phyloP scores from a whole-genome alignment of 2,329 filamentous ascomycete genomes.

The Penicillium sp. region DNA sequence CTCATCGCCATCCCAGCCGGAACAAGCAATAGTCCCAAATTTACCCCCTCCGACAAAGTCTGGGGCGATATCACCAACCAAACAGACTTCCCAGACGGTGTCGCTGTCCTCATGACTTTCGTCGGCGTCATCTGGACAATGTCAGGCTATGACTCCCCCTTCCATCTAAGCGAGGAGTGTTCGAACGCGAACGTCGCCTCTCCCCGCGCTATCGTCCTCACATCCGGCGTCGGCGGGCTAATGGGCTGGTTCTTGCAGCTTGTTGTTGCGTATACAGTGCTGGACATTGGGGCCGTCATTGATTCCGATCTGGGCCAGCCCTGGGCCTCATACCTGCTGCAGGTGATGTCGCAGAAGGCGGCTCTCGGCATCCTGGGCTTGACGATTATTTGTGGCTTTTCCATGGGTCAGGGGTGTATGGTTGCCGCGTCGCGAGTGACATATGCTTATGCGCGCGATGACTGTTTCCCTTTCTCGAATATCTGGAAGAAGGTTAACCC shows the following conservation, averaged over 20 bases:
- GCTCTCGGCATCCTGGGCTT: slow-evolving; percentile 67
- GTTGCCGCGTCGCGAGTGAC: slow-evolving; percentile 69
- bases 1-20: slow-evolving; percentile 71
- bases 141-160: slow-evolving; percentile 69
- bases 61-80: slow-evolving; percentile 69
- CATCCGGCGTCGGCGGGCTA: slow-evolving; percentile 66
- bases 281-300: slow-evolving; percentile 64
- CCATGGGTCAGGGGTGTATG: slow-evolving; percentile 76
- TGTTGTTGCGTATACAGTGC: slow-evolving; percentile 72
- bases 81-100: slow-evolving; percentile 69
- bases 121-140: slow-evolving; percentile 73
- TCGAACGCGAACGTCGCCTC: slow-evolving; percentile 72
- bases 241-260: slow-evolving; percentile 76
- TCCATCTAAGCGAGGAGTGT: slow-evolving; percentile 76
- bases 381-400: slow-evolving; percentile 71
- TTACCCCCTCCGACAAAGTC: slow-evolving; percentile 61
- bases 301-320: slow-evolving; percentile 69
- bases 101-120: slow-evolving; percentile 73
- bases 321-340: slow-evolving; percentile 71
- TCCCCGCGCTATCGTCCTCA: slow-evolving; percentile 73
- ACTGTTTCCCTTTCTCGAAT: slow-evolving; percentile 66
- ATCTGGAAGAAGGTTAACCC: slow-evolving; percentile 65
- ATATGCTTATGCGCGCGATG: slow-evolving; percentile 74
- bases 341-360: slow-evolving; percentile 64
- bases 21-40: slow-evolving; percentile 62